Evolutionary conservation across 768 basidiomycete genomes (phyloP).

Genomic region (Suillus bovinus): DNA sequence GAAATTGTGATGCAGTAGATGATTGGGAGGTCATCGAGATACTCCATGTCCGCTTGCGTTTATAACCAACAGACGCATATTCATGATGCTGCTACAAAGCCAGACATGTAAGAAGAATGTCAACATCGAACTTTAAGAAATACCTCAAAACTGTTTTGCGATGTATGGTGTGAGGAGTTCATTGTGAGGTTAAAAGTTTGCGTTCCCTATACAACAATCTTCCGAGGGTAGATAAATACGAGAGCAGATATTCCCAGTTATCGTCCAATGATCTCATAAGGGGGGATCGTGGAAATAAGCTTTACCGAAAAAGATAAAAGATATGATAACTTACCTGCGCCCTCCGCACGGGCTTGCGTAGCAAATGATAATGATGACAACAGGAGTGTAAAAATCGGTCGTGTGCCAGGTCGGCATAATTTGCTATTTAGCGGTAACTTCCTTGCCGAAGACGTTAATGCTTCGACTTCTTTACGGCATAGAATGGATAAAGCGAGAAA

Average conservation of each 20-base stretch:
- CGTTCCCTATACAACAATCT: background rate
- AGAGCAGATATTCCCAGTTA: background rate
- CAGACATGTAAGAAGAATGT: background rate
- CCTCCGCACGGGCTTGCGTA: background rate
- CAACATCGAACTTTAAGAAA: too few species aligned
- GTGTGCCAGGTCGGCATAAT: constrained; percentile 1
- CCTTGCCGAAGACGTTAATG: background rate
- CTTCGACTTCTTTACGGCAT: background rate
- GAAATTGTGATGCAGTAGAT: constrained; percentile 26
- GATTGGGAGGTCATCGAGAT: constrained; percentile 25
- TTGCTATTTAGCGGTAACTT: background rate
- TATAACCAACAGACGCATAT: background rate
- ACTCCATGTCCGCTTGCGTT: constrained; percentile 17
- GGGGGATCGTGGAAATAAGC: background rate
- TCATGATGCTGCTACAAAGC: background rate
- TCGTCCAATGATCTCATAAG: background rate
- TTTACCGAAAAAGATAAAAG: background rate
- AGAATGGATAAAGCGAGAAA: background rate
- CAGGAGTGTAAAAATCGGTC: background rate
- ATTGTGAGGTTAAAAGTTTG: background rate
- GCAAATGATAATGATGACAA: background rate
- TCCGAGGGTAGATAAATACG: background rate
- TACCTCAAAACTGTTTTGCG: background rate
- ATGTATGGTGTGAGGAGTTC: background rate
- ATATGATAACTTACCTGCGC: background rate